Base-by-base conservation (phyloP, 306 rosid genomes). In the Fagus crenata region DNA sequence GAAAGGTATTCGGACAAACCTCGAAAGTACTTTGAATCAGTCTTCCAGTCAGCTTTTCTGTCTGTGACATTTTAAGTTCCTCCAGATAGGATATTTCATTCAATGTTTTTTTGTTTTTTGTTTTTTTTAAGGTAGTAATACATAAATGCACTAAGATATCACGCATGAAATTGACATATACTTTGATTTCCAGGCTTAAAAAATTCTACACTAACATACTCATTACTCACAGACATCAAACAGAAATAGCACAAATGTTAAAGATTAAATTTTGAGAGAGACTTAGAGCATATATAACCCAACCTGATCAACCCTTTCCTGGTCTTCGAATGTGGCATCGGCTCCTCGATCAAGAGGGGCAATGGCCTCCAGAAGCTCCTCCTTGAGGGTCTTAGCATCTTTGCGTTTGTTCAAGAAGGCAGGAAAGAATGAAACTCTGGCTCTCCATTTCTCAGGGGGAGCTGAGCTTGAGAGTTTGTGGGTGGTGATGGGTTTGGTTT, bases 331-430 rank as follows among this genome's bases (percentile, higher is more conserved):
- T 54, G 97, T 76, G 71, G 98, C 97, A 40, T 87, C 91, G n/a
- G 98, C 96, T 2, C 98, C 98, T 53, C 96, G 87, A 86, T 93
- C 98, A 37, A 93, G 92, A 0, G 86, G 76, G 5, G 84, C 85
- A 87, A 93, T 89, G 78, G 92, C 93, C 11, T 84, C 83, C 18
- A 93, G 91, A 77, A 93, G 96, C 79, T 93, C 90, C 65, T 93
- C 86, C 81, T 91, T 93, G 69, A 93, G 80, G 71, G 78, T 49
- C 11, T 77, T 64, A 15, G 89, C 84, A 70, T 91, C 90, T 67
- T 91, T 91, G 12, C 89, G 87, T 75, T 81, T 93, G 59, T 81
- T 87, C 35, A 87, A 53, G 72, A 93, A 89, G 7, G 92, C 81
- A 80, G 96, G 82, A 55, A 93, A 93, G 80, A 93, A 91, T 0